Percentiles rank a stretch among this genome's conserved stretches.
Evolutionary conservation across 345 rosid species (phyloP).

Genomic region (Aquilaria malaccensis): DNA sequence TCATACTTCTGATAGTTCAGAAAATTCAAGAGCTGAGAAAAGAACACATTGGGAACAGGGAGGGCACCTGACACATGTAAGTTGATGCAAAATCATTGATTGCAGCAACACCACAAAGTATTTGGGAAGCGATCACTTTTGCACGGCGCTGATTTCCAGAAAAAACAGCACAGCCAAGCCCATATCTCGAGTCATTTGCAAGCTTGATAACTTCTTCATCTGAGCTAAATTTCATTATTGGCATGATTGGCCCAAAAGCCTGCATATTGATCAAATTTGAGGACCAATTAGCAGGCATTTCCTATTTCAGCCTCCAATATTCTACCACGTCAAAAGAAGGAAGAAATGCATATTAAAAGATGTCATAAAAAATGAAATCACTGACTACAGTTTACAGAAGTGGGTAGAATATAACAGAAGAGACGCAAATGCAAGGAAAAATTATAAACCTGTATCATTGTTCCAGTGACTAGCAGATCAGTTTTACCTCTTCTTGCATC

Average conservation of each 20-base stretch:
- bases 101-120: conserved; percentile 87
- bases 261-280: conserved; percentile 24
- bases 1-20: not conserved
- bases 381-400: too few relatives aligned
- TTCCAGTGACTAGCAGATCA: not conserved
- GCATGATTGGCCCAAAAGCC: conserved; percentile 99
- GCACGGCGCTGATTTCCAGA: conserved; percentile 79
- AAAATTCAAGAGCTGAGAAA: not conserved
- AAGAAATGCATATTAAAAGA: not conserved
- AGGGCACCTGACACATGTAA: conserved; percentile 91
- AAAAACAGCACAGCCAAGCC: conserved; percentile 95
- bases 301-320: too few relatives aligned
- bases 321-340: not conserved
- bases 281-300: conserved; percentile 1
- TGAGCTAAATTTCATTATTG: conserved; percentile 85
- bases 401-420: too few relatives aligned
- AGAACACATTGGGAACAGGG: not conserved
- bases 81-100: conserved; percentile 86
- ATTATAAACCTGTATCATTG: not conserved
- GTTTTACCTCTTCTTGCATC: conserved; percentile 95
- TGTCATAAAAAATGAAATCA: not conserved
- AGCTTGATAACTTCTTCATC: conserved; percentile 88
- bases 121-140: conserved; percentile 71
- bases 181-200: conserved; percentile 89
- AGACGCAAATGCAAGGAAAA: too few relatives aligned